Base-by-base conservation (phyloP, 2,329 filamentous ascomycete species). In the Lasiodiplodia gonubiensis region DNA sequence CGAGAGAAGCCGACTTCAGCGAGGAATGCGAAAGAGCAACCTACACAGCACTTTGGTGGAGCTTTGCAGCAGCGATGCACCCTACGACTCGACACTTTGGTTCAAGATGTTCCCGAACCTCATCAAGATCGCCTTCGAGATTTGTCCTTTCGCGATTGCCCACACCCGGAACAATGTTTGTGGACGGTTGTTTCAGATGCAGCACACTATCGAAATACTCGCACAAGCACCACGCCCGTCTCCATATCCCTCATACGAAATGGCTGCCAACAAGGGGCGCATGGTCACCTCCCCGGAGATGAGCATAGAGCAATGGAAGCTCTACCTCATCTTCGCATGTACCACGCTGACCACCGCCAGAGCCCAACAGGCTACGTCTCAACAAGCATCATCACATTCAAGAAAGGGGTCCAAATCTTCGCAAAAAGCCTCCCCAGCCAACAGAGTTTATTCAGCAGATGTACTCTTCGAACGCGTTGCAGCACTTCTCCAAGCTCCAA, bases 51-150 rank as follows among this genome's bases (percentile, higher is more conserved):
- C 93, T 2, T 82, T 99, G 21, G 91, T 98, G 39, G 94, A 98
- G 76, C 86, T 99, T 27, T 98, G 95, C 79, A 94, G 93, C 72
- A 98, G 95, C 79, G 95, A 98, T 72, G 89, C 95, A 30, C 93
- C 93, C 0, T 97, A 98, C 74, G 95, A 99, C 76, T 90, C 93
- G 2, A 97, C 94, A 0, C 82, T 99, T 14, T 99, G 95, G 95
- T 96, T 95, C 81, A 99, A 98, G 75, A 90, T 98, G 21, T 99
- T 99, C 74, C 96, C 95, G 3, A 98, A 97, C 74, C 85, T 99
- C 37, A 92, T 99, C 67, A 89, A 93, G 12, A 90, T 97, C 71
- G 93, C 93, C 68, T 96, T 93, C 74, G 92, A 97, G 71, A 91
- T 91, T 68, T 99, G 94, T 73, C 92, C 93, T 0, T 94, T 97